Evolutionary conservation across 1,139 yeast species (phyloP).

Genomic region (Yamadazyma blattariae): DNA sequence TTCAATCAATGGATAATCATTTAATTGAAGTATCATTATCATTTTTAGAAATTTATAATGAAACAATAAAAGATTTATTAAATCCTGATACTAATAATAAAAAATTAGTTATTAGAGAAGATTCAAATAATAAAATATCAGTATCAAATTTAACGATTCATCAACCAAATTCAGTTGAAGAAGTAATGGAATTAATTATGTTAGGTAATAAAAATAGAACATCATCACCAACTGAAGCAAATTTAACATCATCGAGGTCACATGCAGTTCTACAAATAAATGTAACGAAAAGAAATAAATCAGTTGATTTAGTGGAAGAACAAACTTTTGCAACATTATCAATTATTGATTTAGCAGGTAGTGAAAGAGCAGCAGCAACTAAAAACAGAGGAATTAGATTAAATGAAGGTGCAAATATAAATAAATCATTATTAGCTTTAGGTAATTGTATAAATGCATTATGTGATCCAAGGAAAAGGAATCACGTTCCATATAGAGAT

Average conservation of each 20-base stretch:
- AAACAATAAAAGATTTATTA: constrained; percentile 76
- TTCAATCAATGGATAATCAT: constrained; percentile 50
- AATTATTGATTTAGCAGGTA: constrained; percentile 89
- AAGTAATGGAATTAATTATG: constrained; percentile 77
- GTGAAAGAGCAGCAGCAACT: constrained; percentile 91
- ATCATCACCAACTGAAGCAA: constrained; percentile 86
- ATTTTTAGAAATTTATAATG: constrained; percentile 87
- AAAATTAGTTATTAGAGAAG: constrained; percentile 66
- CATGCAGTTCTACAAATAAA: constrained; percentile 90
- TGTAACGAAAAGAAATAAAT: constrained; percentile 58
- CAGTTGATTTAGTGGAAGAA: constrained; percentile 63
- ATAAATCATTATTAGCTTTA: constrained; percentile 79
- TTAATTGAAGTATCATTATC: constrained; percentile 62
- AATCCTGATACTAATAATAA: constrained; percentile 49
- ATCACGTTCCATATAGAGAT: constrained; percentile 88
- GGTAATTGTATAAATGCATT: constrained; percentile 94
- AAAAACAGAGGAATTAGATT: constrained; percentile 76
- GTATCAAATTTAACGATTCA: constrained; percentile 75
- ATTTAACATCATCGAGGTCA: constrained; percentile 84
- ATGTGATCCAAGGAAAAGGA: constrained; percentile 64
- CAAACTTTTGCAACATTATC: constrained; percentile 79
- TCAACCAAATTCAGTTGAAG: constrained; percentile 61
- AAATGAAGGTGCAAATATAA: constrained; percentile 90
- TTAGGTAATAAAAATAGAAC: constrained; percentile 76
- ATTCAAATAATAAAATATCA: constrained; percentile 59